phyloP scores from a whole-genome alignment of 257 asterid genomes.

The Linderniella brevidens region DNA sequence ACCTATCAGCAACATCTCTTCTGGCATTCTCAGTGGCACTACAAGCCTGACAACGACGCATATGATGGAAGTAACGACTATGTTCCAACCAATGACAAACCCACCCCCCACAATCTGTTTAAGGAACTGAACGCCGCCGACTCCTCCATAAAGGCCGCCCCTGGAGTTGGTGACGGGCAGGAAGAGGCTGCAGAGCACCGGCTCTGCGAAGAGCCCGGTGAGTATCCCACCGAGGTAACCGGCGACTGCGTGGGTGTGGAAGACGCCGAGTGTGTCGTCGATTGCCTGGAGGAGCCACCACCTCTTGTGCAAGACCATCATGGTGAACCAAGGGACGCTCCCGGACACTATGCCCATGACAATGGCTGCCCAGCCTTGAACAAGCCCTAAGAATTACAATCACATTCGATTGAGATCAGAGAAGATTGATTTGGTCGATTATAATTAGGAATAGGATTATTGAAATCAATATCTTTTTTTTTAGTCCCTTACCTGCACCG shows the following conservation, averaged over 20 bases:
- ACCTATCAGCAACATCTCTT: conserved; percentile 5
- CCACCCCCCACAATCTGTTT: not conserved
- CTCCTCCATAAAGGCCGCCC: not conserved
- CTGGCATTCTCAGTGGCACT: conserved; percentile 5
- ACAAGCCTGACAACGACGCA: not conserved
- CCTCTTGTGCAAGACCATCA: conserved; percentile 52
- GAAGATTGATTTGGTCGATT: too few species aligned
- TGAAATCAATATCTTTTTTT: too few species aligned
- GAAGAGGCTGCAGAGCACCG: not conserved
- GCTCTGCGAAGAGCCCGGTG: not conserved
- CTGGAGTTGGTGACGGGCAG: not conserved
- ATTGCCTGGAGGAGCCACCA: conserved; percentile 23
- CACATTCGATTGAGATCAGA: too few species aligned
- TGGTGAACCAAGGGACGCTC: conserved; percentile 45
- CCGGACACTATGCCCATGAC: conserved; percentile 42
- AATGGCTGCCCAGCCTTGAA: conserved; percentile 60
- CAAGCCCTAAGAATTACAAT: conserved; percentile 27
- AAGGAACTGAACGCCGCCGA: not conserved
- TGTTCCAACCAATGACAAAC: conserved; percentile 1
- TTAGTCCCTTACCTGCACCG: conserved; percentile 29
- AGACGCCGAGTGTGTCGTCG: not conserved
- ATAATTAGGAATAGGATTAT: too few species aligned
- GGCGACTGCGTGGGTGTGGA: conserved; percentile 1
- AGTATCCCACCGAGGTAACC: not conserved
- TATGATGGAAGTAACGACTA: not conserved